Evolutionary conservation across 2,329 filamentous ascomycete species (phyloP).

Genomic region (Alternaria rosae): DNA sequence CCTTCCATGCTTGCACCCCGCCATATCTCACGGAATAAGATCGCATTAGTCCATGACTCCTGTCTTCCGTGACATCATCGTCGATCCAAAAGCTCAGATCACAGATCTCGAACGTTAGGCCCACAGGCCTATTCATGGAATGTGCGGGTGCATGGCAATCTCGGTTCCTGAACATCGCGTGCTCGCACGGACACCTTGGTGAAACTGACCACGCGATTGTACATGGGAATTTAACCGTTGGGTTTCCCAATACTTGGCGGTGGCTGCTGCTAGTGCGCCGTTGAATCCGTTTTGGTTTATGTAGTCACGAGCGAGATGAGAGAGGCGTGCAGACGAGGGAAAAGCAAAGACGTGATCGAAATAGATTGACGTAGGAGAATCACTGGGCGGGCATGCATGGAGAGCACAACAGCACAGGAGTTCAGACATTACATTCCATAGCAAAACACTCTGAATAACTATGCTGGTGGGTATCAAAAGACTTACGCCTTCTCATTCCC

Average conservation of each 20-base stretch:
- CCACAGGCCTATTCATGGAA: not conserved
- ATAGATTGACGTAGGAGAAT: not conserved
- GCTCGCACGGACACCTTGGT: not conserved
- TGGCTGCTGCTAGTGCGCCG: not conserved
- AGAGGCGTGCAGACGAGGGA: not conserved
- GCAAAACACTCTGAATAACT: not conserved
- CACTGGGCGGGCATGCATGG: not conserved
- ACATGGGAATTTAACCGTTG: not conserved
- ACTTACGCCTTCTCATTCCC: slow-evolving; percentile 32
- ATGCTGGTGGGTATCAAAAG: not conserved
- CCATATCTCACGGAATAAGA: not conserved
- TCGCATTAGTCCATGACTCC: not conserved
- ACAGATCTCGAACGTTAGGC: not conserved
- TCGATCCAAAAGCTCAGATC: not conserved
- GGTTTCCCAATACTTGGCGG: not conserved
- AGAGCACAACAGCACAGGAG: not conserved
- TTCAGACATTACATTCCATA: not conserved
- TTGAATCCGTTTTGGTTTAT: not conserved
- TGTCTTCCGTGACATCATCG: not conserved
- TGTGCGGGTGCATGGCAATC: not conserved
- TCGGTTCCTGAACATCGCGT: not conserved
- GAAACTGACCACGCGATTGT: not conserved
- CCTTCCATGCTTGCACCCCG: not conserved
- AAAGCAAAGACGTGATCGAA: not conserved
- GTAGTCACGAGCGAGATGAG: not conserved